A percentile compares a stretch with the other conserved stretches of the same genome.
Conservation (phyloP, 176 grass and related monocot species). For the Neostapfia colusana region DNA sequence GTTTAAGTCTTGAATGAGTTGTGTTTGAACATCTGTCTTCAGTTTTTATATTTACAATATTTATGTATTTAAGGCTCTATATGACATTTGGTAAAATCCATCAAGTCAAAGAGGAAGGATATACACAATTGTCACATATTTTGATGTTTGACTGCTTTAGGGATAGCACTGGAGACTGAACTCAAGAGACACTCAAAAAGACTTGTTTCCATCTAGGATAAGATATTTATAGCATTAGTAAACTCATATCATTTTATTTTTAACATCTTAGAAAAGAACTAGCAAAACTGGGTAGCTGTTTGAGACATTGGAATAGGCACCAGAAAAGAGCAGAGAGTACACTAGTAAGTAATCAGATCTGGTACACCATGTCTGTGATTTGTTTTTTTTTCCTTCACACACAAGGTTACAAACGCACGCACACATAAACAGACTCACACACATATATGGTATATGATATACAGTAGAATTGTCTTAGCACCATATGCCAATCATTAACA, state of each 20-base stretch:
- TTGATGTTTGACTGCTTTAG: constrained; percentile 24
- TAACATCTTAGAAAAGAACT: background rate
- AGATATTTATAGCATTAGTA: constrained; percentile 5
- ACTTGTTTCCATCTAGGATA: constrained; percentile 24
- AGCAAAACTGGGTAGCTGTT: constrained; percentile 29
- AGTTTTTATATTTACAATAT: background rate
- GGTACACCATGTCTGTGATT: constrained; percentile 34
- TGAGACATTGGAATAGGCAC: constrained; percentile 21
- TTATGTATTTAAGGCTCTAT: background rate
- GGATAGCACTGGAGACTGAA: constrained; percentile 9
- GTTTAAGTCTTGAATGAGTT: background rate
- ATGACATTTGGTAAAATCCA: background rate
- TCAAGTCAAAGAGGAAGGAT: constrained; percentile 21
- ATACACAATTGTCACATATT: background rate
- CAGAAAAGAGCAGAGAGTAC: constrained; percentile 28
- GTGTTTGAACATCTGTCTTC: constrained; percentile 36
- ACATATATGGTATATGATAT: constrained; percentile 46
- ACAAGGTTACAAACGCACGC: constrained; percentile 35
- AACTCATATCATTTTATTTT: background rate
- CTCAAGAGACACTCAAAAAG: background rate
- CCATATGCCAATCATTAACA: constrained; percentile 70
- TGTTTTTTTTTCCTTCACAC: constrained; percentile 8
- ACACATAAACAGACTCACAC: constrained; percentile 32
- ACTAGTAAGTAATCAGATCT: constrained; percentile 39
- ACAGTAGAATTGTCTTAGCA: constrained; percentile 43